Percentiles rank a stretch among this genome's conserved stretches.
These are phyloP conservation scores for Daldinia childiae DNA, from an alignment of 495 filamentous ascomycete genomes.

Conservation along the genomic window DNA sequence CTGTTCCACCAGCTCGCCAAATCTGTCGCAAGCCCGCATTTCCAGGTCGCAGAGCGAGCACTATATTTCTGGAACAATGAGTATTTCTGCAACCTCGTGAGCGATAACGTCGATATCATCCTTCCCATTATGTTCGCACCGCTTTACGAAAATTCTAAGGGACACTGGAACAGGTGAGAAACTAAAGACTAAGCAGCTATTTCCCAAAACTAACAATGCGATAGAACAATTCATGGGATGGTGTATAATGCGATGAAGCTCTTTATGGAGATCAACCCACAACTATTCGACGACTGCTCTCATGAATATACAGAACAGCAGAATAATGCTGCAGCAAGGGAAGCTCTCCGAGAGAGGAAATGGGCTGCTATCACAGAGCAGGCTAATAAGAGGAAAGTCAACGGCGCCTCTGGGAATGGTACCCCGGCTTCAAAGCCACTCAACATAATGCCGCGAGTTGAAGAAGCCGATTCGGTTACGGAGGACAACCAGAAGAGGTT, in stretches of 20 bases:
- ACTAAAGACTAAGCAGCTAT: not conserved
- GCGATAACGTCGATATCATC: slow-evolving; percentile 98
- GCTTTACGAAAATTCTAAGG: slow-evolving; percentile 98
- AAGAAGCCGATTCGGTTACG: slow-evolving; percentile 78
- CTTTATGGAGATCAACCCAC: slow-evolving; percentile 99
- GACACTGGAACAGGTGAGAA: slow-evolving; percentile 95
- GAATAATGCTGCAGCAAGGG: slow-evolving; percentile 81
- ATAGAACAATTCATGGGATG: slow-evolving; percentile 98
- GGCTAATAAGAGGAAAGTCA: slow-evolving; percentile 68
- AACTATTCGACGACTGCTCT: slow-evolving; percentile 98
- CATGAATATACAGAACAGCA: slow-evolving; percentile 98
- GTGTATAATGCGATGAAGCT: slow-evolving; percentile 99
- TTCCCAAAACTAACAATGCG: slow-evolving; percentile 20
- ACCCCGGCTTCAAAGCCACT: slow-evolving; percentile 51
- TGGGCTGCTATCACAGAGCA: slow-evolving; percentile 88
- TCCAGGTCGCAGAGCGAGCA: slow-evolving; percentile 97
- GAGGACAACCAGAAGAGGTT: slow-evolving; percentile 86
- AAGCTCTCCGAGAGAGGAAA: slow-evolving; percentile 77
- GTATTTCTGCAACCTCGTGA: slow-evolving; percentile 99
- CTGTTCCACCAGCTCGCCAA: slow-evolving; percentile 97
- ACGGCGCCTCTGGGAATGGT: slow-evolving; percentile 37
- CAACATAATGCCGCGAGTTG: slow-evolving; percentile 56
- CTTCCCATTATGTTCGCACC: slow-evolving; percentile 99
- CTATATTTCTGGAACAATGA: slow-evolving; percentile 99
- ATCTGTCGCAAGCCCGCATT: slow-evolving; percentile 97